These are phyloP conservation scores for Tolypocladium endophyticum DNA, from an alignment of 2,329 filamentous ascomycete species.

Conservation along the genomic window DNA sequence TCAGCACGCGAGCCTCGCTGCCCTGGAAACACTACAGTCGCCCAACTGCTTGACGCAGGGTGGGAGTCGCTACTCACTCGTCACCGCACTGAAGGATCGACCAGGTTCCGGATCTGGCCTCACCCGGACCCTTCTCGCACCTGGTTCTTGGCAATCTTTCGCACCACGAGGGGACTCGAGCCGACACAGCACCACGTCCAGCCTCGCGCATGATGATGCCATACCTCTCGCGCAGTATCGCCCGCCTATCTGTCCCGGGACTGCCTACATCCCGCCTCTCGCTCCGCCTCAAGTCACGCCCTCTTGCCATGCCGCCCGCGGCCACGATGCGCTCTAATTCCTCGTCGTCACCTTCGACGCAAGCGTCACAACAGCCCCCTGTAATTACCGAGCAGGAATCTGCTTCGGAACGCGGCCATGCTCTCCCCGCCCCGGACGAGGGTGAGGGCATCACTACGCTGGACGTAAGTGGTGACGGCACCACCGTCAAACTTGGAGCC, in stretches of 20 bases:
- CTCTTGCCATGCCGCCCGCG: neutral
- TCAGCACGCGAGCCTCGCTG: neutral
- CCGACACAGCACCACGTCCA: neutral
- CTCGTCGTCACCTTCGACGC: neutral
- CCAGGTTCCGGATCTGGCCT: neutral
- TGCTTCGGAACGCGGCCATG: slow-evolving; percentile 4
- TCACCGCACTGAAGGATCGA: neutral
- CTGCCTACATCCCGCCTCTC: neutral
- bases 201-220: neutral
- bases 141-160: neutral
- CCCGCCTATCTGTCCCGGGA: neutral
- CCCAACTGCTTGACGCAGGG: neutral
- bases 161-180: neutral
- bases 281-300: neutral
- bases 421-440: slow-evolving; percentile 16
- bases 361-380: neutral
- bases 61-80: neutral
- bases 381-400: neutral
- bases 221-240: neutral
- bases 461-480: slow-evolving; percentile 18
- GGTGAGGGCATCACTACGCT: slow-evolving; percentile 13
- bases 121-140: neutral
- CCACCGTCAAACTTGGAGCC: slow-evolving; percentile 49
- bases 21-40: neutral
- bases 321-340: neutral